Evolutionary conservation across 495 filamentous ascomycete genomes (phyloP), one percentile per base, ranked within the genome.

Genomic region (Penicillium pulvis): DNA sequence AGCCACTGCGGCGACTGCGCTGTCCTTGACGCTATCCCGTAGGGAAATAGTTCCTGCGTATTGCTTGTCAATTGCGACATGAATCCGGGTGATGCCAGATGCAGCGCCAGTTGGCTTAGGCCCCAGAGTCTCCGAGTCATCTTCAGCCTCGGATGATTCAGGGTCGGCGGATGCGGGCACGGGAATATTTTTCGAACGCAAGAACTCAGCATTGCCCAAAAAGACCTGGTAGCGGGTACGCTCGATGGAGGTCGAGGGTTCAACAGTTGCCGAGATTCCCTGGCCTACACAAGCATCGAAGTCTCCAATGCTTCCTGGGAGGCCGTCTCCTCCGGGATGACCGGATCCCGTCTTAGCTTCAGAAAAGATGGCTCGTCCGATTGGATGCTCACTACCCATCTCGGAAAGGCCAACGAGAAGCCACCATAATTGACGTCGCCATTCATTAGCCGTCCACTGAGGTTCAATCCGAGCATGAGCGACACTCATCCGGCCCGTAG

Each of bases 401-500:
- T 99, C 94, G 2, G 93, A 87, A 6, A 97, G 87, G 55, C 95
- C 95, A 33, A 99, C 85, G 58, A 97, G 81, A 48, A 90, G 83
- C 94, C 94, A 99, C 94, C 94, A 99, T 4, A 97, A 78, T 43
- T 83, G 83, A 53, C 81, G 83, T 47, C 85, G 84, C 82, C 83
- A 86, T 30, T 87, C 83, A 48, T 83, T 85, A 39, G 80, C 77
- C 30, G 82, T 75, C 92, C 92, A 98, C 0, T 81, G 77, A 23
- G 83, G 74, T 36, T 84, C 83, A 51, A 91, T 78, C 39, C 83
- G 84, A 19, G 79, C 75, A 56, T 88, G 84, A 23, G 90, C 86
- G 26, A 98, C 93, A 58, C 81, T 92, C 94, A 99, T 98, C 70
- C 90, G 92, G 0, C 94, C 94, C 55, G 92, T 85, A 0, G 94